Evolutionary conservation across 163 green algal genomes (phyloP).

Genomic region (Scenedesmus sp.): DNA sequence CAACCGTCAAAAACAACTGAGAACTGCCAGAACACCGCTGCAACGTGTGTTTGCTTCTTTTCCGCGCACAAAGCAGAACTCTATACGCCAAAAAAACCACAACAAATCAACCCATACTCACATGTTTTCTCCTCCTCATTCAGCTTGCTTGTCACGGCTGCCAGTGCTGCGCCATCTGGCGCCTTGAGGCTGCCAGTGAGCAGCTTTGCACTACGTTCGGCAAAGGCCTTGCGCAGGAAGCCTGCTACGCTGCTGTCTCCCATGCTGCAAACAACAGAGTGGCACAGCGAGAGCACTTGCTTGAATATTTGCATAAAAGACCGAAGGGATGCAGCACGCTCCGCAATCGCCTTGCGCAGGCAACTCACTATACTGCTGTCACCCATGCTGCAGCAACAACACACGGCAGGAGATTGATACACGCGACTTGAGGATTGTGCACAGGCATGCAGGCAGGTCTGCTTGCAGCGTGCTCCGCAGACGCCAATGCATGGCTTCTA

Average conservation of each 20-base stretch:
- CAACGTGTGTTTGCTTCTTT: too few relatives aligned
- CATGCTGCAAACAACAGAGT: not conserved
- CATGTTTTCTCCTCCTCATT: constrained; percentile 50
- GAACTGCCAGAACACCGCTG: too few relatives aligned
- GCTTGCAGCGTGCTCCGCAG: not conserved
- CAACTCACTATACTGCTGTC: constrained; percentile 12
- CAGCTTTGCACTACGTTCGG: constrained; percentile 36
- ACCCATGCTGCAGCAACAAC: not conserved
- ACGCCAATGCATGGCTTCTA: not conserved
- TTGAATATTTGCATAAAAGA: not conserved
- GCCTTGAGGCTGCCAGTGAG: constrained; percentile 46
- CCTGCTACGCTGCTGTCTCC: constrained; percentile 7
- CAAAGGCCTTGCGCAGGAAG: constrained; percentile 50
- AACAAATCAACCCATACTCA: not conserved
- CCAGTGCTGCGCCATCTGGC: constrained; percentile 44
- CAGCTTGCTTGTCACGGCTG: constrained; percentile 36
- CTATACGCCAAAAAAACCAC: too few relatives aligned
- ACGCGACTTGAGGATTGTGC: not conserved
- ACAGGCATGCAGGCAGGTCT: not conserved
- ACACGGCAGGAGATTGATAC: not conserved
- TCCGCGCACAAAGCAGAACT: too few relatives aligned
- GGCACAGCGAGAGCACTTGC: not conserved
- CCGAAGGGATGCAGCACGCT: not conserved
- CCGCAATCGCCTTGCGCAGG: constrained; percentile 27
- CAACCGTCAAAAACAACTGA: too few relatives aligned